Evolutionary conservation across 108 stramenopile species (phyloP).

Genomic region (Epithemia pelagica): DNA sequence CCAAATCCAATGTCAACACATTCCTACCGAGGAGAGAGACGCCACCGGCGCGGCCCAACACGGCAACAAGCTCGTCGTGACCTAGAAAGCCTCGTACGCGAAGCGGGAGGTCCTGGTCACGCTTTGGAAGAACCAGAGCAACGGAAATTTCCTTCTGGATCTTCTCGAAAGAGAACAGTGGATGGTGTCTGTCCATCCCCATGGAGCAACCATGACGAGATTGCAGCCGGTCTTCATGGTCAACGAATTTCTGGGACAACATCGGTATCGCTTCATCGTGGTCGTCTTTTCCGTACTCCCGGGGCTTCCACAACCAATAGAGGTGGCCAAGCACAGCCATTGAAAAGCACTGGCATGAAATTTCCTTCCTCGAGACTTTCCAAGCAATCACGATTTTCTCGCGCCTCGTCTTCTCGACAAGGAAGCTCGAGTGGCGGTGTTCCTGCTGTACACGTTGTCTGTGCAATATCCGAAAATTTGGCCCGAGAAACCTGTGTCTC

Average conservation of each 20-base stretch:
- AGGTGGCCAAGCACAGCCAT: no score
- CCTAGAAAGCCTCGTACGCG: neutral
- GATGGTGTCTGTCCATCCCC: neutral
- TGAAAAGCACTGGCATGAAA: no score
- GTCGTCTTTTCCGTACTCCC: neutral
- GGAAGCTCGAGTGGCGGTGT: neutral
- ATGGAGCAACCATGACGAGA: neutral
- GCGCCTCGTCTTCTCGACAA: neutral
- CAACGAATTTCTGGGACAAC: neutral
- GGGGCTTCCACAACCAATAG: neutral
- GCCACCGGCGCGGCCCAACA: no score
- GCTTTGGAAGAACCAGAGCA: neutral
- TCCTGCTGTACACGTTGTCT: constrained; percentile 44
- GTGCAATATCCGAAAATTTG: constrained; percentile 79
- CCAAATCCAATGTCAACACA: no score
- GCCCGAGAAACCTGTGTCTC: constrained; percentile 84
- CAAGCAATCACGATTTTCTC: constrained; percentile 5
- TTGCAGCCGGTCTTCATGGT: neutral
- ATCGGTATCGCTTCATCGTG: neutral
- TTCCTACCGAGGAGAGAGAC: no score
- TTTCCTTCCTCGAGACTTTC: neutral
- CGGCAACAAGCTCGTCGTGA: no score
- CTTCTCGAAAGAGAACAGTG: no score
- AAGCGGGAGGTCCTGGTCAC: neutral
- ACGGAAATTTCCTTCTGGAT: no score